A percentile compares a stretch with the other conserved stretches of the same genome.
Evolutionary conservation across 345 rosid genomes (phyloP).

Genomic region (Brassica incana): DNA sequence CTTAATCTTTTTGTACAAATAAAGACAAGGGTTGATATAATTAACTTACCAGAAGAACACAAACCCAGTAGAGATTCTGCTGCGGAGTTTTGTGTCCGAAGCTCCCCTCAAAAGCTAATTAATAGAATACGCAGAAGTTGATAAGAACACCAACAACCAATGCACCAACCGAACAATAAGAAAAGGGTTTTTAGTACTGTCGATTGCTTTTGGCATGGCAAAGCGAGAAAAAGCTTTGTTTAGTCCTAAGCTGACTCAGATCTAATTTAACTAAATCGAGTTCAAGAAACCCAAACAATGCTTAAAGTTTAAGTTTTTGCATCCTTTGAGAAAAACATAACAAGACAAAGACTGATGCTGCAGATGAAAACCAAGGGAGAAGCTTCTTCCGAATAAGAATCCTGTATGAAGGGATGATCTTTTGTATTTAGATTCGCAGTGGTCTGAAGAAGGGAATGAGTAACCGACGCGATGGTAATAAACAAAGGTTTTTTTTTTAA

Average conservation of each 20-base stretch:
- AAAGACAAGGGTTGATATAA: neutral
- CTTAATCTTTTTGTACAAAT: slow-evolving; percentile 26
- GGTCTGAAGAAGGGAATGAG: slow-evolving; percentile 19
- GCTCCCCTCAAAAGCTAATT: slow-evolving; percentile 16
- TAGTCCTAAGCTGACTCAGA: slow-evolving; percentile 41
- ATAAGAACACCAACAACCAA: slow-evolving; percentile 38
- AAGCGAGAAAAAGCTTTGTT: slow-evolving; percentile 29
- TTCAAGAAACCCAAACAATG: slow-evolving; percentile 6
- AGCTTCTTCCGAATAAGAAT: neutral
- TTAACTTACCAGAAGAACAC: slow-evolving; percentile 10
- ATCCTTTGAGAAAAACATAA: slow-evolving; percentile 42
- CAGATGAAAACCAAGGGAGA: slow-evolving; percentile 9
- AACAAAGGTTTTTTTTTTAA: neutral
- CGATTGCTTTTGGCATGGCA: slow-evolving; percentile 36
- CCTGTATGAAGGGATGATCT: neutral
- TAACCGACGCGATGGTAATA: slow-evolving; percentile 15
- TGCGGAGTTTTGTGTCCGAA: slow-evolving; percentile 5
- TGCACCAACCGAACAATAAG: slow-evolving; percentile 35
- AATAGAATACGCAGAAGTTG: slow-evolving; percentile 31
- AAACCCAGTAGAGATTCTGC: slow-evolving; percentile 21
- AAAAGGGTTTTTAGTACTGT: slow-evolving; percentile 20
- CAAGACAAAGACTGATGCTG: slow-evolving; percentile 39
- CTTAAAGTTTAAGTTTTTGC: slow-evolving; percentile 50
- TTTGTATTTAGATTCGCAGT: slow-evolving; percentile 14
- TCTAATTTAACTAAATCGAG: slow-evolving; percentile 38